phyloP scores from a whole-genome alignment of 352 stramenopile genomes.

The Phytophthora litchii region DNA sequence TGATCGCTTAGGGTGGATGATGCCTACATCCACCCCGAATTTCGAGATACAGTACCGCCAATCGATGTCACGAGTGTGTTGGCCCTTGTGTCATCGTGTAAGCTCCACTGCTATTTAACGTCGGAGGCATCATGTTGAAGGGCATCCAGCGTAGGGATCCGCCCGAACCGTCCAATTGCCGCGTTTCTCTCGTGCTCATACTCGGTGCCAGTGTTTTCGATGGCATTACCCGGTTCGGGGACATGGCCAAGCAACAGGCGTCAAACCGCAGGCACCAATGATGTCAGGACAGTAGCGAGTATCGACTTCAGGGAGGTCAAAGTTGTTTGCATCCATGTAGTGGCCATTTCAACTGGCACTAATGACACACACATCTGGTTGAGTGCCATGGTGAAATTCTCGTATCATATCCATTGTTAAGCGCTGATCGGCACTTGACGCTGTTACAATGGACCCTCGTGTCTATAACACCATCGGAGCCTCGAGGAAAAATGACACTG shows the following conservation, averaged over 20 bases:
- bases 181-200: slow-evolving; percentile 29
- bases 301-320: too few relatives aligned
- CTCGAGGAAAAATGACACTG: too few relatives aligned
- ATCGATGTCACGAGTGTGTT: slow-evolving; percentile 31
- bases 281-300: slow-evolving; percentile 25
- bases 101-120: slow-evolving; percentile 27
- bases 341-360: too few relatives aligned
- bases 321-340: too few relatives aligned
- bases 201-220: slow-evolving; percentile 1
- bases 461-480: too few relatives aligned
- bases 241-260: slow-evolving; percentile 35
- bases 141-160: slow-evolving; percentile 16
- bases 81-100: slow-evolving; percentile 24
- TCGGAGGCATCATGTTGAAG: slow-evolving; percentile 7
- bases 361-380: too few relatives aligned
- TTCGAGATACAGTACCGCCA: slow-evolving; percentile 22
- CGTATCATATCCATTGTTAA: too few relatives aligned
- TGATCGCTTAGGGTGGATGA: slow-evolving; percentile 10
- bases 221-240: slow-evolving; percentile 18
- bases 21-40: slow-evolving; percentile 7
- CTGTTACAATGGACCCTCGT: too few relatives aligned
- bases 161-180: slow-evolving; percentile 21
- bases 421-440: too few relatives aligned
- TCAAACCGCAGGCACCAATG: slow-evolving; percentile 26
- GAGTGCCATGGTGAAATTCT: too few relatives aligned